A percentile compares a stretch with the other conserved stretches of the same genome.
Evolutionary conservation across 805 yeast species (phyloP).

Genomic region (Candida mattraensis): DNA sequence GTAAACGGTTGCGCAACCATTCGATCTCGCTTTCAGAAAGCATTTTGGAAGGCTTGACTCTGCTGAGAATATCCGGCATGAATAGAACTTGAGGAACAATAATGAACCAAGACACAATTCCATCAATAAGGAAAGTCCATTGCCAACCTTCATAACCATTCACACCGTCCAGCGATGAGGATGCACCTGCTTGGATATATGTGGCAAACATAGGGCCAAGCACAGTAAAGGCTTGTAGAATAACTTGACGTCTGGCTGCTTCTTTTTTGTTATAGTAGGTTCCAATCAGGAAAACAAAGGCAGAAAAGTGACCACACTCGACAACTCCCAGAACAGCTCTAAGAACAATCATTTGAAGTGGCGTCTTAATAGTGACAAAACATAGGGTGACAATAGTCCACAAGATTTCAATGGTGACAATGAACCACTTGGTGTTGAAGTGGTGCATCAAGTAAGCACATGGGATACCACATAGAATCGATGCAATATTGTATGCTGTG

Average conservation of each 20-base stretch:
- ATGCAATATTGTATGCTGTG: slow-evolving; percentile 57
- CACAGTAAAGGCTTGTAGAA: slow-evolving; percentile 61
- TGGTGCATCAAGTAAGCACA: slow-evolving; percentile 56
- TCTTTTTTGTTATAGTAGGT: slow-evolving; percentile 56
- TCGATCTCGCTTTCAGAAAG: slow-evolving; percentile 12
- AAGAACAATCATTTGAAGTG: slow-evolving; percentile 53
- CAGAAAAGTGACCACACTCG: slow-evolving; percentile 65
- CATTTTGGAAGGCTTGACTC: slow-evolving; percentile 32
- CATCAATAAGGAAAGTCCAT: slow-evolving; percentile 54
- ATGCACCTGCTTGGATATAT: slow-evolving; percentile 42
- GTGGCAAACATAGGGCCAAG: slow-evolving; percentile 59
- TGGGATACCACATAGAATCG: slow-evolving; percentile 60
- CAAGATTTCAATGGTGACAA: slow-evolving; percentile 55
- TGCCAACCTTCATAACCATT: slow-evolving; percentile 44
- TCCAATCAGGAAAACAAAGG: slow-evolving; percentile 58
- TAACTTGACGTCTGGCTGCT: slow-evolving; percentile 56
- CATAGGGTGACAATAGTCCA: slow-evolving; percentile 67
- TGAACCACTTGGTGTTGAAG: slow-evolving; percentile 50
- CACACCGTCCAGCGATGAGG: slow-evolving; percentile 27
- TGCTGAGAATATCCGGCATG: slow-evolving; percentile 31
- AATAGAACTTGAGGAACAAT: slow-evolving; percentile 21
- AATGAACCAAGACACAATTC: slow-evolving; percentile 24
- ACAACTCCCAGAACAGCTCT: slow-evolving; percentile 65
- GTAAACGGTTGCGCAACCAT: slow-evolving; percentile 15
- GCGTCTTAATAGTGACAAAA: slow-evolving; percentile 48